Base-by-base conservation (phyloP, 139 green algal genomes). In the Volvox africanus region DNA sequence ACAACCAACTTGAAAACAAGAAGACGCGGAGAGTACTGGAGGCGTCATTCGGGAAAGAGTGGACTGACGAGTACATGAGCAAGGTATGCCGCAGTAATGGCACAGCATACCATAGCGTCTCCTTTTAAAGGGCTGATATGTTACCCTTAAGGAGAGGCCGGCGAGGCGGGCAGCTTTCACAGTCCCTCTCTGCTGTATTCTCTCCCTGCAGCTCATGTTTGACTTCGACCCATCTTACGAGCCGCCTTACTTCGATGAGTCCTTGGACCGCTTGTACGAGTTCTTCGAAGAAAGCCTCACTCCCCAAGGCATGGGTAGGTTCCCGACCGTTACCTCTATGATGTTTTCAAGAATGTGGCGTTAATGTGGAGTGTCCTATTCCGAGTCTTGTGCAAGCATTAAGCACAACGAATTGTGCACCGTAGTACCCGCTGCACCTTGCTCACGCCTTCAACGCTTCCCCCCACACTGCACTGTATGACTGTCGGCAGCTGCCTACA, bases 11-110 rank as follows among this genome's bases (percentile, higher is more conserved):
- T 44, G 91, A 93, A 76, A 98, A 98, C 88, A 95, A 95, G 81
- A 98, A 97, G 89, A 98, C 97, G 22, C 62, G 92, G 20, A 92
- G 94, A 0, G 96, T 97, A 35, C 92, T 98, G 87, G 96, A 95
- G 89, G 92, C 82, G 3, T 93, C 95, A 0, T 98, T 98, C 88
- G 95, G 94, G 0, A 44, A 62, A 14, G 94, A 94, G 36, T 92
- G 94, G 83, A 92, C 95, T 2, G 79, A 96, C 0, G 62, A 80
- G 0, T 98, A 98, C 94, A 97, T 98, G 96, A 78, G n/a, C 12
- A 50, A 92, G 76, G 86, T 97, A 55, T 3, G 73, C 37, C 37
- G 26, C 44, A 55, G 9, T 55, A 55, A 55, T 9, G 44, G 44
- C n/a, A n/a, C n/a, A n/a, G 44, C 44, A 55, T 9, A 9, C 44